phyloP scores from a whole-genome alignment of 805 yeast genomes.

The Ogataea kodamae region DNA sequence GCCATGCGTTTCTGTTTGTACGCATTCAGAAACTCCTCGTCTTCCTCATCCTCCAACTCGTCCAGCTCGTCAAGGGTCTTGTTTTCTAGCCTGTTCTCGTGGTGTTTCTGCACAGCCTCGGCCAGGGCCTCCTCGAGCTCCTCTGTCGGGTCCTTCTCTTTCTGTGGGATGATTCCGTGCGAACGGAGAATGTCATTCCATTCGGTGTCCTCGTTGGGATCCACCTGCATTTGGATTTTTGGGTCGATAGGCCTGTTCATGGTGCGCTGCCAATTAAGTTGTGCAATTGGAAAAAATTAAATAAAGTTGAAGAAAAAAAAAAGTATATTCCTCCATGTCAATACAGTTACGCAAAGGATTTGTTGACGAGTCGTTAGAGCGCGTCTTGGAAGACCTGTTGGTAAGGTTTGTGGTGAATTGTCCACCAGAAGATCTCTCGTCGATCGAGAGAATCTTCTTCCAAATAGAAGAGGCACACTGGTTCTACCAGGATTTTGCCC shows the following conservation, averaged over 20 bases:
- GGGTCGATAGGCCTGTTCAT: slow-evolving; percentile 38
- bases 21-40: slow-evolving; percentile 78
- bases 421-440: slow-evolving; percentile 84
- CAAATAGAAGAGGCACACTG: slow-evolving; percentile 98
- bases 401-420: slow-evolving; percentile 90
- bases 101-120: slow-evolving; percentile 75
- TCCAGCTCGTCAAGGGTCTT: slow-evolving; percentile 79
- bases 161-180: slow-evolving; percentile 89
- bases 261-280: slow-evolving; percentile 8
- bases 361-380: slow-evolving; percentile 63
- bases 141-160: slow-evolving; percentile 83
- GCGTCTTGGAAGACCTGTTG: slow-evolving; percentile 77
- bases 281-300: slow-evolving; percentile 6
- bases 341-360: slow-evolving; percentile 40
- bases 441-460: slow-evolving; percentile 79
- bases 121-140: slow-evolving; percentile 84
- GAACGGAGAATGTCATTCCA: slow-evolving; percentile 95
- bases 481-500: slow-evolving; percentile 86
- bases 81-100: slow-evolving; percentile 76
- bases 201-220: slow-evolving; percentile 95
- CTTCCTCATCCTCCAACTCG: slow-evolving; percentile 87
- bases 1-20: slow-evolving; percentile 75
- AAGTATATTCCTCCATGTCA: slow-evolving; percentile 27
- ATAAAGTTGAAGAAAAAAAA: slow-evolving; percentile 5
- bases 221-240: slow-evolving; percentile 78